phyloP scores from a whole-genome alignment of 2,329 filamentous ascomycete genomes.

The Calycina herbarum region DNA sequence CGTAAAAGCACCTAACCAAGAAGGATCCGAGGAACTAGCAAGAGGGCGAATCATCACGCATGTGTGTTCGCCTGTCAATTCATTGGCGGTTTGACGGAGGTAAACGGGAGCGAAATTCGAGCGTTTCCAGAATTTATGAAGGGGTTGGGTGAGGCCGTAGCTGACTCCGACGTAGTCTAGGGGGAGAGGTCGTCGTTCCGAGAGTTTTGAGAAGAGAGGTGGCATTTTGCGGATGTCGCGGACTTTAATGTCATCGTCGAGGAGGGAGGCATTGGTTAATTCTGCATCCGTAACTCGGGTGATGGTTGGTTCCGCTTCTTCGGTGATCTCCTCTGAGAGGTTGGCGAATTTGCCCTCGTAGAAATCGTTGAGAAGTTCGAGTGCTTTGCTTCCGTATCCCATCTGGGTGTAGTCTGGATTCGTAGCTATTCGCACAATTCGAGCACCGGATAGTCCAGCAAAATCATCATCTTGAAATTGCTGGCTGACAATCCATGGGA shows the following conservation, averaged over 20 bases:
- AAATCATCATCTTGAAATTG: slow-evolving; percentile 99
- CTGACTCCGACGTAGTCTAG: slow-evolving; percentile 96
- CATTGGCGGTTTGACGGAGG: slow-evolving; percentile 90
- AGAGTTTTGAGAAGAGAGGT: slow-evolving; percentile 84
- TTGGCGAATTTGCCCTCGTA: slow-evolving; percentile 91
- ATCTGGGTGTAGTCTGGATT: slow-evolving; percentile 90
- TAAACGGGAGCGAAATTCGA: slow-evolving; percentile 86
- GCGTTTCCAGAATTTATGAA: slow-evolving; percentile 98
- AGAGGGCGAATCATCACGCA: slow-evolving; percentile 95
- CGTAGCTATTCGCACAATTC: slow-evolving; percentile 91
- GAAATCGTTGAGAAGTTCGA: slow-evolving; percentile 86
- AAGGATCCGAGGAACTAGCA: slow-evolving; percentile 63
- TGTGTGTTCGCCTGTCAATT: slow-evolving; percentile 94
- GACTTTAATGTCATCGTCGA: slow-evolving; percentile 86
- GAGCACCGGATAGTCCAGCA: slow-evolving; percentile 85
- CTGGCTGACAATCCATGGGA: slow-evolving; percentile 96
- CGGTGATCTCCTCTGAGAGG: slow-evolving; percentile 69
- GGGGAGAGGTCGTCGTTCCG: slow-evolving; percentile 74
- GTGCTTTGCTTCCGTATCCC: slow-evolving; percentile 89
- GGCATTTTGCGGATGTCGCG: slow-evolving; percentile 91
- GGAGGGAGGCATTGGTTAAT: slow-evolving; percentile 70
- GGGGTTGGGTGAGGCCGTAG: slow-evolving; percentile 81
- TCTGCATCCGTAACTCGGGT: slow-evolving; percentile 80
- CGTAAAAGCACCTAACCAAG: slow-evolving; percentile 88
- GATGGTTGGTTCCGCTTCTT: slow-evolving; percentile 59